phyloP scores from a whole-genome alignment of 495 filamentous ascomycete genomes.

The Penicillium parvum region DNA sequence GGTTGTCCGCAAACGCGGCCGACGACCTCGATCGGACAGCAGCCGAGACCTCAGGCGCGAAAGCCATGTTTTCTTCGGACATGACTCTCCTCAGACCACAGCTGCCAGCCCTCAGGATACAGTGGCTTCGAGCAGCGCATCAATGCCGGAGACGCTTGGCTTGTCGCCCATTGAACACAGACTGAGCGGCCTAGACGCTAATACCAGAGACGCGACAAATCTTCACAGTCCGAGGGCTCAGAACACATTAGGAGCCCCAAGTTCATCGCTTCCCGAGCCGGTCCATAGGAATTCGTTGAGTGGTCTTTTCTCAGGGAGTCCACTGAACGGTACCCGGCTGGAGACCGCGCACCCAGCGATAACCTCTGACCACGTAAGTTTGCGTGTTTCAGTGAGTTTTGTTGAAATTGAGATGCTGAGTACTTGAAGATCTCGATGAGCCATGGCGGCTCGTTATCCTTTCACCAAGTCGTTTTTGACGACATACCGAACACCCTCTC shows the following conservation, averaged over 20 bases:
- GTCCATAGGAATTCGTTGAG: neutral
- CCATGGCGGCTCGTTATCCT: neutral
- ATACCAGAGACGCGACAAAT: neutral
- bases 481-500: neutral
- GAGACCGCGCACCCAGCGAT: conserved; percentile 1
- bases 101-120: conserved; percentile 4
- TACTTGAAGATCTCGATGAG: neutral
- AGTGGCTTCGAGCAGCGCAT: neutral
- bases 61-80: neutral
- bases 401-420: neutral
- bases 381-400: neutral
- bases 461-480: conserved; percentile 7
- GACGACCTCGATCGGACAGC: conserved; percentile 8
- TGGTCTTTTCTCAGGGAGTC: neutral
- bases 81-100: neutral
- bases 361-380: neutral
- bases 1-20: conserved; percentile 15
- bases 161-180: neutral
- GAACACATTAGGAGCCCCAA: neutral
- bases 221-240: neutral
- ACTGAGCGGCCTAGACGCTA: neutral
- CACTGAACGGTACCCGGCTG: neutral
- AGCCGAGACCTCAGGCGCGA: neutral
- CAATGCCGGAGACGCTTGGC: neutral
- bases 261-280: too few relatives aligned